phyloP scores from a whole-genome alignment of 176 grass and related monocot species.

The Panicum miliaceum region DNA sequence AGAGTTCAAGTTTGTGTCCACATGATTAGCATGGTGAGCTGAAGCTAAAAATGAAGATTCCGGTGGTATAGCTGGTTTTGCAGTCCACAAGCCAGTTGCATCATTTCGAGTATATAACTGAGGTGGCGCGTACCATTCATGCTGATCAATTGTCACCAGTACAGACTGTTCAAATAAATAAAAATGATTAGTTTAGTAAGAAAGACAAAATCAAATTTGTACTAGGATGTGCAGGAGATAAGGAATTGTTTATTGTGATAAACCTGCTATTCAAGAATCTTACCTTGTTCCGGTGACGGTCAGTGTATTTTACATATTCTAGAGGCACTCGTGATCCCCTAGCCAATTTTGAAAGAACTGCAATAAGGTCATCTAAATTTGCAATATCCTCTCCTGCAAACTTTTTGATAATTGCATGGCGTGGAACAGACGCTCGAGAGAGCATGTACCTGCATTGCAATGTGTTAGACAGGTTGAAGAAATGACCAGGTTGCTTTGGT shows the following conservation, averaged over 20 bases:
- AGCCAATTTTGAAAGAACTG: constrained; percentile 81
- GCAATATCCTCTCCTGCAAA: constrained; percentile 84
- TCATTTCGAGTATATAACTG: constrained; percentile 86
- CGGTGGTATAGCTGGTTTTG: constrained; percentile 61
- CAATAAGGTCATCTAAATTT: constrained; percentile 79
- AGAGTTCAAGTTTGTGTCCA: constrained; percentile 49
- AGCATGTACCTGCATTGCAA: constrained; percentile 87
- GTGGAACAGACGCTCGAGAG: constrained; percentile 91
- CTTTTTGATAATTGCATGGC: constrained; percentile 98
- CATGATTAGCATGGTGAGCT: constrained; percentile 45
- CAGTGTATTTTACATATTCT: constrained; percentile 90
- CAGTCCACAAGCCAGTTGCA: constrained; percentile 79
- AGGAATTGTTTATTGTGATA: constrained; percentile 13
- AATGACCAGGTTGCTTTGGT: not conserved
- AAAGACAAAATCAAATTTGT: constrained; percentile 25
- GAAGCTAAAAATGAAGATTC: constrained; percentile 66
- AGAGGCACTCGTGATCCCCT: constrained; percentile 93
- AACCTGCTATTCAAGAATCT: constrained; percentile 20
- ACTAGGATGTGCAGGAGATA: not conserved
- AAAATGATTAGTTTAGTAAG: constrained; percentile 26
- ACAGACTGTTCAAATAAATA: constrained; percentile 70
- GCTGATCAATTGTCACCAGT: constrained; percentile 87
- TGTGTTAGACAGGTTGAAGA: constrained; percentile 41
- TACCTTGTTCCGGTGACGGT: constrained; percentile 96
- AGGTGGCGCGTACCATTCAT: constrained; percentile 93